phyloP scores from a whole-genome alignment of 2,329 filamentous ascomycete genomes.

The Penicillium verrucosum region DNA sequence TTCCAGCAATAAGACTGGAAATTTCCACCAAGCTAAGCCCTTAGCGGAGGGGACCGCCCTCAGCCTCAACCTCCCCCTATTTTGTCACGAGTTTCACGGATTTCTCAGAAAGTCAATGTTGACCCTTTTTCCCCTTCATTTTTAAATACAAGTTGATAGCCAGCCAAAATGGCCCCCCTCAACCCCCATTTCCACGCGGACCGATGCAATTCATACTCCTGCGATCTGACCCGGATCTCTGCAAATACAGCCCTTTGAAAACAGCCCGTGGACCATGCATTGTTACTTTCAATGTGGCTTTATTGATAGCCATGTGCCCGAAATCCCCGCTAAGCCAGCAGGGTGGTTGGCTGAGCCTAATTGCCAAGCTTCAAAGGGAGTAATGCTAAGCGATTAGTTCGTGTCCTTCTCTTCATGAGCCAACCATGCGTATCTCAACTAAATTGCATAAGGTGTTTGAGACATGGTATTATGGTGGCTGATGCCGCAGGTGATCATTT shows the following conservation, averaged over 20 bases:
- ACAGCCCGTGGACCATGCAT: background rate
- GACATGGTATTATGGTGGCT: background rate
- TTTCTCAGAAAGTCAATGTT: no score
- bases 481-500: background rate
- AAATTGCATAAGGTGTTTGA: background rate
- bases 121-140: background rate
- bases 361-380: slow-evolving; percentile 8
- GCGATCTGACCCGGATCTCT: no score
- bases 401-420: background rate
- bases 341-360: background rate
- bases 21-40: background rate
- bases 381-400: slow-evolving; percentile 6
- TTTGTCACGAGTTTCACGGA: background rate
- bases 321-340: background rate
- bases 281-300: background rate
- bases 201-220: background rate
- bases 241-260: background rate
- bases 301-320: background rate
- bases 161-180: background rate
- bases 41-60: background rate
- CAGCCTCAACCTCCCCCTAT: background rate
- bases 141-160: background rate
- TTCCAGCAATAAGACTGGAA: background rate
- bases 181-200: no score
- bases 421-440: background rate